Conservation (phyloP, 1,284 basidiomycete species). For the Sanghuangporus weigelae region DNA sequence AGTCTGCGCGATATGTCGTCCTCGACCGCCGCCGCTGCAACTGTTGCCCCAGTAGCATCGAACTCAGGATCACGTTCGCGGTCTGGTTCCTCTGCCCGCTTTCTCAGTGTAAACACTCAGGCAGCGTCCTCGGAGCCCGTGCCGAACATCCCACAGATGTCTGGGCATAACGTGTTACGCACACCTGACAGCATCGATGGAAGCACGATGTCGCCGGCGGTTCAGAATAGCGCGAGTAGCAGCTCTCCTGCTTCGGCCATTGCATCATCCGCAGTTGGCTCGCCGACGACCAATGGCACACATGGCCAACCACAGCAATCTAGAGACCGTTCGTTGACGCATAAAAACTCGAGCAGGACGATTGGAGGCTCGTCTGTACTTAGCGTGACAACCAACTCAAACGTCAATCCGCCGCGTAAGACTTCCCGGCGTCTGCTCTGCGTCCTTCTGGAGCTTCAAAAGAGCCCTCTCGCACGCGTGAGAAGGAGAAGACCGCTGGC, state of each 20-base stretch:
- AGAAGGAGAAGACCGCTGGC: slow-evolving; percentile 3
- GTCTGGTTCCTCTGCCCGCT: slow-evolving; percentile 11
- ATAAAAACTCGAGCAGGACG: slow-evolving; percentile 16
- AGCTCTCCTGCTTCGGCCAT: slow-evolving; percentile 5
- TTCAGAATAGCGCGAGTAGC: neutral
- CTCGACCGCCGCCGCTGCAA: neutral
- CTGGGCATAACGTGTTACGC: neutral
- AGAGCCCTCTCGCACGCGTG: slow-evolving; percentile 10
- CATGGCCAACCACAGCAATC: neutral
- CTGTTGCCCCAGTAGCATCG: neutral
- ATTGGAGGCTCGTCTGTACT: slow-evolving; percentile 3
- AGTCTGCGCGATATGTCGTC: neutral
- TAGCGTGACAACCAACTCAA: neutral
- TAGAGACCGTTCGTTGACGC: slow-evolving; percentile 13
- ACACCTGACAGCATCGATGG: neutral
- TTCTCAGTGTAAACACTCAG: slow-evolving; percentile 16
- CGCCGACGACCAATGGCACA: neutral
- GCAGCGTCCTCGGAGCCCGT: slow-evolving; percentile 6
- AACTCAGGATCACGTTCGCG: slow-evolving; percentile 10
- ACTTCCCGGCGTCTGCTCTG: slow-evolving; percentile 3
- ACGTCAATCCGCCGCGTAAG: neutral
- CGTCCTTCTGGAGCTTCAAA: slow-evolving; percentile 5
- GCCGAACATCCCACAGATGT: slow-evolving; percentile 8
- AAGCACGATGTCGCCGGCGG: neutral
- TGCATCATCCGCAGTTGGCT: slow-evolving; percentile 1